Base-by-base conservation (phyloP, 1,284 basidiomycete species). In the Xerocomus amazonicus region DNA sequence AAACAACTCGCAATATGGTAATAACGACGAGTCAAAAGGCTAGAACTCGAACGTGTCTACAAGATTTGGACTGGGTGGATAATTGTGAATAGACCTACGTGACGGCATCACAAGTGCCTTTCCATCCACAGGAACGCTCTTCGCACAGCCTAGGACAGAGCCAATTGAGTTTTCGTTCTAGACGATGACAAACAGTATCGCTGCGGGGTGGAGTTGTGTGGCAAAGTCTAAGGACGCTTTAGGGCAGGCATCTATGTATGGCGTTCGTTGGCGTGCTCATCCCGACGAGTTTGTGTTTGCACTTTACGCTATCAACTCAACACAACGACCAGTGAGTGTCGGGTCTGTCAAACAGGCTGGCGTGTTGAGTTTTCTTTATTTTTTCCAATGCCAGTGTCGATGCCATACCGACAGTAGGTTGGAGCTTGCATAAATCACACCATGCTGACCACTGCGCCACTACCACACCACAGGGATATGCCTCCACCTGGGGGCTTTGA, bases 401-500 rank as follows among this genome's bases (percentile, higher is more conserved):
- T 74, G 43, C 76, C 75, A 34, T 87, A 78, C 67, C 74, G 79
- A 74, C 84, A 87, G 84, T 87, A 63, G 54, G 83, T 71, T 14
- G 38, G 14, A 8, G 31, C 8, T 34, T 17, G 28, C 34, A 36
- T 42, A n/a, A 12, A 48, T 38, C 43, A 45, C 52, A 10, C 34
- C 41, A 36, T 36, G 49, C 19, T 61, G 52, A 68, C 46, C 33
- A 19, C 14, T 41, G 26, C 36, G 45, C 56, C 51, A 51, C 47
- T 40, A 49, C 54, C 29, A 31, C 29, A 31, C 29, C 58, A 57
- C 67, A 98, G 96, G 73, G 96, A 99, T 69, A 90, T 99, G 83
- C 95, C 95, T 61, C 95, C 96, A 40, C 63, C 84, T 42, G 95
- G 93, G 57, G 96, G 96, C 6, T 99, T 97, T 73, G 92, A 91